These are phyloP conservation scores for Ustilago sp. DNA, from an alignment of 1,284 basidiomycete species.

Conservation along the genomic window DNA sequence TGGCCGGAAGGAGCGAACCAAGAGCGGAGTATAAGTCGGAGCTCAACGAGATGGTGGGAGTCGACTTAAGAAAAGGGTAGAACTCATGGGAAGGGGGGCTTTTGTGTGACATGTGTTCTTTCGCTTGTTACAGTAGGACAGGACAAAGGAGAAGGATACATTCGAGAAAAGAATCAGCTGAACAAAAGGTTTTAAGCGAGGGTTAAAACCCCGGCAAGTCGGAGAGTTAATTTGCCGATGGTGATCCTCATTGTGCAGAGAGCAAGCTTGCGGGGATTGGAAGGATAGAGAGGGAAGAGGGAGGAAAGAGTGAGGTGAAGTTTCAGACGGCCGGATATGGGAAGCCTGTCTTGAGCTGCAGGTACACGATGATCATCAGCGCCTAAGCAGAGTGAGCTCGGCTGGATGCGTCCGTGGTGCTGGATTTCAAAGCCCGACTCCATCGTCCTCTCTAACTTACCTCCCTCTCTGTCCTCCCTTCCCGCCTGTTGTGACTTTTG, in stretches of 20 bases:
- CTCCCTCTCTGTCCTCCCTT: too few relatives aligned
- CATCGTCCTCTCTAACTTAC: not conserved
- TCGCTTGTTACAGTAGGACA: not conserved
- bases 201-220: not conserved
- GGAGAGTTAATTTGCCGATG: not conserved
- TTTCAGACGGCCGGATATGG: not conserved
- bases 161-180: not conserved
- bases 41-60: constrained; percentile 2
- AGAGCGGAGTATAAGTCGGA: constrained; percentile 10
- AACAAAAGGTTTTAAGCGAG: not conserved
- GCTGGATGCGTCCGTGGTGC: not conserved
- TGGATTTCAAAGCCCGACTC: too few relatives aligned
- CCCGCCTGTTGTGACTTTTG: too few relatives aligned
- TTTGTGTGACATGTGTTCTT: not conserved
- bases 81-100: not conserved
- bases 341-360: not conserved
- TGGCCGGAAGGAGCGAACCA: not conserved
- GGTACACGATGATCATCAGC: not conserved
- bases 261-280: not conserved
- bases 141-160: constrained; percentile 1
- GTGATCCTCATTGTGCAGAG: not conserved
- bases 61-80: not conserved
- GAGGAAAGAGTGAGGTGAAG: too few relatives aligned
- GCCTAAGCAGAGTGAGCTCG: not conserved
- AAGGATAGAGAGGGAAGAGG: not conserved